phyloP scores from a whole-genome alignment of 169 alveolate species.

The Plasmodium berghei region DNA sequence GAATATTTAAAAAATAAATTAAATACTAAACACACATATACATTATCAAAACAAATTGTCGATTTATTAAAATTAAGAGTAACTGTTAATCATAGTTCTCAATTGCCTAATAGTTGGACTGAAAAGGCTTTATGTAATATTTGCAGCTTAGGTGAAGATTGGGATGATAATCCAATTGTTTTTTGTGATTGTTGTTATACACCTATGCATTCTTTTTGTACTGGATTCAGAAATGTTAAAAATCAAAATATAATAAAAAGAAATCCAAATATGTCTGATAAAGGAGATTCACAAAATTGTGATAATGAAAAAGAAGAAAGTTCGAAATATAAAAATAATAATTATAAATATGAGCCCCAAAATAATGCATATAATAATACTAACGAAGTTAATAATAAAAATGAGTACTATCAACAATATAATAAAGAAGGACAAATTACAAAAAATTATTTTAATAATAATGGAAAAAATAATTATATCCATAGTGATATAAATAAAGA shows the following conservation, averaged over 20 bases:
- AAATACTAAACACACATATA: constrained; percentile 85
- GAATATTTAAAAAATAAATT: constrained; percentile 83
- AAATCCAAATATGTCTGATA: constrained; percentile 14
- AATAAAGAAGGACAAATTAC: no score
- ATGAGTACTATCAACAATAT: no score
- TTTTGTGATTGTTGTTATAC: constrained; percentile 88
- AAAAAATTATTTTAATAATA: neutral
- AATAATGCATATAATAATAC: neutral
- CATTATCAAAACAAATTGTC: constrained; percentile 80
- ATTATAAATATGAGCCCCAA: no score
- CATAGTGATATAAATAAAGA: neutral
- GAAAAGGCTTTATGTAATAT: constrained; percentile 86
- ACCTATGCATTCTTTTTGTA: constrained; percentile 84
- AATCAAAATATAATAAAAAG: constrained; percentile 35
- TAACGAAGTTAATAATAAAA: neutral
- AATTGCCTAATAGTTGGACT: constrained; percentile 85
- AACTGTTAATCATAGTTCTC: constrained; percentile 78
- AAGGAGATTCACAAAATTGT: neutral
- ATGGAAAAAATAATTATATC: neutral
- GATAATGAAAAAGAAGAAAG: constrained; percentile 11
- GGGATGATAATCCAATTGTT: constrained; percentile 88
- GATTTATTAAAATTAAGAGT: constrained; percentile 81
- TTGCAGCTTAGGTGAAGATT: constrained; percentile 86
- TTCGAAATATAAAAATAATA: no score
- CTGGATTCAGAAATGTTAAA: constrained; percentile 54